Conservation (phyloP, 352 stramenopile species). For the Phytophthora idaei region DNA sequence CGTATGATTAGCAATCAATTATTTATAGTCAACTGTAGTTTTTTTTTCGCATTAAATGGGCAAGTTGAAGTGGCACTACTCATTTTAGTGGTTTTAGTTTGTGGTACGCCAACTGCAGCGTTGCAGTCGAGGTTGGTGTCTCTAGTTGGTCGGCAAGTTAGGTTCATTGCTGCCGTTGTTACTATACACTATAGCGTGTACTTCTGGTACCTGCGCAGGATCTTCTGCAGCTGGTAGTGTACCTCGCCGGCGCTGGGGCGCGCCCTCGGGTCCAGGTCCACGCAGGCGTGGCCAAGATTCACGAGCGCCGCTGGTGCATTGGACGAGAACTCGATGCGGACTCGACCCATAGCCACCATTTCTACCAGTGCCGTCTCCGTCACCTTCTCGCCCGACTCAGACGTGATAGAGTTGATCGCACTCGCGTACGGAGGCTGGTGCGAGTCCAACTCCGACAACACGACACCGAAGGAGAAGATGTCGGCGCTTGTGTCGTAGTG, state of each 20-base stretch:
- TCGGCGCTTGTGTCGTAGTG: conserved; percentile 48
- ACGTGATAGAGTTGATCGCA: conserved; percentile 30
- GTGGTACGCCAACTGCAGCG: conserved; percentile 5
- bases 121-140: conserved; percentile 13
- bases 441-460: conserved; percentile 46
- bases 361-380: conserved; percentile 40
- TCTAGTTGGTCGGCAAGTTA: neutral
- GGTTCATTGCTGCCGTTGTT: neutral
- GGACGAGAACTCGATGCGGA: conserved; percentile 37
- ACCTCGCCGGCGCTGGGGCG: conserved; percentile 36
- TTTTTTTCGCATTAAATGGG: neutral
- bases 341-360: conserved; percentile 36
- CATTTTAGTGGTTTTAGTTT: neutral
- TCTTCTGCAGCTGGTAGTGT: conserved; percentile 39
- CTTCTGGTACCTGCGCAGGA: conserved; percentile 38
- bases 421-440: conserved; percentile 40
- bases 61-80: conserved; percentile 24
- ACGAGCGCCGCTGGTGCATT: conserved; percentile 27
- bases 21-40: neutral
- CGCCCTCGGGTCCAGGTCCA: conserved; percentile 29
- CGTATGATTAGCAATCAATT: neutral
- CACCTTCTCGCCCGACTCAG: conserved; percentile 31
- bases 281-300: conserved; percentile 32
- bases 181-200: conserved; percentile 35
- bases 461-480: conserved; percentile 47